phyloP scores from a whole-genome alignment of 805 yeast species.

The Spathaspora hagerdaliae region DNA sequence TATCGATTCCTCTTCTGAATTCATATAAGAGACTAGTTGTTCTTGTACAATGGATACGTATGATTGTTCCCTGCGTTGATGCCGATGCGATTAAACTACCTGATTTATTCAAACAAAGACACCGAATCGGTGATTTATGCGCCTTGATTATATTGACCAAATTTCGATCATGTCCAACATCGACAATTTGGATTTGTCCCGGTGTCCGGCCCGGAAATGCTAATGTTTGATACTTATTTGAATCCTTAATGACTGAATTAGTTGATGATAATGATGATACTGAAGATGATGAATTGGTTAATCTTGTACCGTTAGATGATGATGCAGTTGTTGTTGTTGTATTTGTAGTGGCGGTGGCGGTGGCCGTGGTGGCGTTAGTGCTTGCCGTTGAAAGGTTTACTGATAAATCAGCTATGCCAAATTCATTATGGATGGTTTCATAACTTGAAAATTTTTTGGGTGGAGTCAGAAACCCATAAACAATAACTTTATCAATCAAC shows the following conservation, averaged over 20 bases:
- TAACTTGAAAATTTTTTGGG: conserved; percentile 63
- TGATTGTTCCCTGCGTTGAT: conserved; percentile 76
- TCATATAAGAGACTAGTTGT: conserved; percentile 63
- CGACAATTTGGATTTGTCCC: conserved; percentile 81
- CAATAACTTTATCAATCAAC: conserved; percentile 59
- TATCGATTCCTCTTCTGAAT: conserved; percentile 86
- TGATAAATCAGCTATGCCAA: conserved; percentile 60
- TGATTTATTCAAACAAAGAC: conserved; percentile 56
- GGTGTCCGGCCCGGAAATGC: conserved; percentile 74
- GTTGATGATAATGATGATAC: conserved; percentile 1
- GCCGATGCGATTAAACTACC: conserved; percentile 78
- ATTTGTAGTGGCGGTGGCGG: not conserved
- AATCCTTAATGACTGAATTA: conserved; percentile 9
- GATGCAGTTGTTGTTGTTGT: not conserved
- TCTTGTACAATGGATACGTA: conserved; percentile 57
- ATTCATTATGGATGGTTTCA: conserved; percentile 62
- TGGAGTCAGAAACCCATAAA: conserved; percentile 78
- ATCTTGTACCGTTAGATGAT: not conserved
- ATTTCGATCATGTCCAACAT: conserved; percentile 62
- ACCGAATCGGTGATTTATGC: conserved; percentile 63
- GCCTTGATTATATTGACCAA: conserved; percentile 71
- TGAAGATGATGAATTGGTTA: not conserved
- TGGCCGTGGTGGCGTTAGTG: conserved; percentile 1
- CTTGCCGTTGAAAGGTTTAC: conserved; percentile 18
- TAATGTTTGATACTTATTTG: conserved; percentile 43